Conservation (phyloP, 495 filamentous ascomycete genomes). For the Neurospora africana region DNA sequence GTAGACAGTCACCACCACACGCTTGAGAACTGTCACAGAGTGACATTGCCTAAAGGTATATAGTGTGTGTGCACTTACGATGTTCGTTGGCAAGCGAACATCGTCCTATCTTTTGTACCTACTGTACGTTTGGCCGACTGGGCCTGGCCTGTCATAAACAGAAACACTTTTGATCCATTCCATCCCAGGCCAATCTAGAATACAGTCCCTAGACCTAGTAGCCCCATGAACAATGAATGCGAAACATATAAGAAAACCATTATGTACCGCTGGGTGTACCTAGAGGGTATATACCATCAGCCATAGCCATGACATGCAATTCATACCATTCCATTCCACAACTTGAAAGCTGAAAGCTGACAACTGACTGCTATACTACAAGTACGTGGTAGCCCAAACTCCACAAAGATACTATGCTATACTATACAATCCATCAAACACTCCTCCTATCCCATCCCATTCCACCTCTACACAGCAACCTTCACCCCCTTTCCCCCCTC, state of each 20-base stretch:
- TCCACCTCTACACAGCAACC: not conserved
- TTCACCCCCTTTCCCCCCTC: not conserved
- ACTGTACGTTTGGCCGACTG: too few relatives aligned
- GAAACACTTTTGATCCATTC: not conserved
- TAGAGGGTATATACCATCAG: not conserved
- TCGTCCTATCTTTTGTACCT: too few relatives aligned
- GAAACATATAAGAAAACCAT: not conserved
- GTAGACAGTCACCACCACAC: not conserved
- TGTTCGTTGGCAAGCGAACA: too few relatives aligned
- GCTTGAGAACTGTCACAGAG: too few relatives aligned
- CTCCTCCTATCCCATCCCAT: not conserved
- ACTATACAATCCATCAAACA: not conserved
- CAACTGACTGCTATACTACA: not conserved
- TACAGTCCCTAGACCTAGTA: not conserved
- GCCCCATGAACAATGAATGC: not conserved
- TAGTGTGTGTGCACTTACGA: too few relatives aligned
- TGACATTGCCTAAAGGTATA: too few relatives aligned
- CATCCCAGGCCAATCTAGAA: not conserved
- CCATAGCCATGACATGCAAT: not conserved
- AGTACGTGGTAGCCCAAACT: not conserved
- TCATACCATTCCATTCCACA: not conserved
- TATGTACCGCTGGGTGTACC: not conserved
- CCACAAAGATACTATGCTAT: not conserved
- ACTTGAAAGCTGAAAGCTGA: not conserved
- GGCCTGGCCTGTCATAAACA: too few relatives aligned